Evolutionary conservation across 192 early-diverging fungal genomes (phyloP), one percentile per base, ranked within the genome.

Genomic region (Spizellomyces sp.): DNA sequence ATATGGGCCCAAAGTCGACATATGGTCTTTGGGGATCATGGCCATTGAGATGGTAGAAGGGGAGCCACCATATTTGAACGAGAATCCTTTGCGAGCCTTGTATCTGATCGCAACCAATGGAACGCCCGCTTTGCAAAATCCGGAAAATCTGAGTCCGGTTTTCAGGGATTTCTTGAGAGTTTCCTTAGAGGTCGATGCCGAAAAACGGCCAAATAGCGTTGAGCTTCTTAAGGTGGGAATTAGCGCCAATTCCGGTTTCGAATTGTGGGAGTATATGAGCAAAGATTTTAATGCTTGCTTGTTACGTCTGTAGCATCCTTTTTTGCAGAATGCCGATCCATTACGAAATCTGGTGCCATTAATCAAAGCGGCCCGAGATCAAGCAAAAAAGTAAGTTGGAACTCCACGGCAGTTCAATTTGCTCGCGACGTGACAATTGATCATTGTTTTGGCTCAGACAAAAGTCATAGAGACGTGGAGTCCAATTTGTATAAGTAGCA

Each of bases 1-100:
- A 54, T 91, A 91, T 67, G 90, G 89, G 0, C 84, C 85, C 22
- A 91, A 91, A 67, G 88, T 91, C 9, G 90, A 91, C 68, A 84
- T 91, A 8, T 91, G 96, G 96, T 96, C 94, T 5, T 79, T 96
- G 48, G 95, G 96, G 59, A 96, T 98, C 75, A 98, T 96, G 95
- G 94, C 92, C 2, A 95, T 96, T 62, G 95, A 98, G 78, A 96
- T 98, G 96, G 89, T 98, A 66, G 96, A 98, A 79, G 91, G 92
- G 64, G 96, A 98, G 71, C 96, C 95, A 8, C 96, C 96, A 62
- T 98, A 98, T 69, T 77, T 98, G 70, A 91, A 96, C 67, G 96
- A 98, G 80, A 93, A 95, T 74, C 93, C 96, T 43, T 83, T 98
- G 71, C 91, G 93, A 80, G 96, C 96, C n/a, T 80, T 96, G 62